These are phyloP conservation scores for Meripilus lineatus DNA, from an alignment of 1,284 basidiomycete genomes.

Conservation along the genomic window DNA sequence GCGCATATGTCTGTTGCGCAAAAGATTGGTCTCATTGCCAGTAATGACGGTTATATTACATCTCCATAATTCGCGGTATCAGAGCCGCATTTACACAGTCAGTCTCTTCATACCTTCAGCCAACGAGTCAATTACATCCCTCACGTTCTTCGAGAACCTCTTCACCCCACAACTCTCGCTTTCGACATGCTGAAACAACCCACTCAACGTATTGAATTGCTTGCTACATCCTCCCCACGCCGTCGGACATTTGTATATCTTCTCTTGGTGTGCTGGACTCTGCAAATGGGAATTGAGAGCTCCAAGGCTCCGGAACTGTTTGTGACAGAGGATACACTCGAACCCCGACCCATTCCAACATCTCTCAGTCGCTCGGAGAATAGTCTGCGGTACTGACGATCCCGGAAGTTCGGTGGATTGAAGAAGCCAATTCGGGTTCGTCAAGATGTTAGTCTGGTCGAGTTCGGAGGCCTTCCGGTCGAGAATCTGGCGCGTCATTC, in stretches of 20 bases:
- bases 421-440: slow-evolving; percentile 25
- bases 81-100: too few species aligned
- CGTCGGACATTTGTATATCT: slow-evolving; percentile 19
- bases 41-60: too few species aligned
- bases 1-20: too few species aligned
- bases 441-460: slow-evolving; percentile 27
- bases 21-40: too few species aligned
- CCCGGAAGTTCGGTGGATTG: slow-evolving; percentile 10
- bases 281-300: slow-evolving; percentile 17
- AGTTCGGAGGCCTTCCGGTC: slow-evolving; percentile 20
- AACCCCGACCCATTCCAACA: slow-evolving; percentile 11
- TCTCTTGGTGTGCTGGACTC: slow-evolving; percentile 23
- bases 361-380: slow-evolving; percentile 6
- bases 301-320: slow-evolving; percentile 12
- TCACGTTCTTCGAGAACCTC: too few species aligned
- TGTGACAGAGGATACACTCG: slow-evolving; percentile 16
- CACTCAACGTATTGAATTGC: slow-evolving; percentile 25
- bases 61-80: too few species aligned
- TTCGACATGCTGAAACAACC: slow-evolving; percentile 28
- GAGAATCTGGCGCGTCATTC: slow-evolving; percentile 25
- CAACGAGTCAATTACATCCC: too few species aligned
- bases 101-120: too few species aligned
- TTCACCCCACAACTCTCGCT: slow-evolving; percentile 25
- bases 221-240: slow-evolving; percentile 18
- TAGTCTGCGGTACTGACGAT: background rate